Evolutionary conservation across 2,329 filamentous ascomycete species (phyloP), one percentile per base, ranked within the genome.

Genomic region (Colletotrichum neosansevieriae): DNA sequence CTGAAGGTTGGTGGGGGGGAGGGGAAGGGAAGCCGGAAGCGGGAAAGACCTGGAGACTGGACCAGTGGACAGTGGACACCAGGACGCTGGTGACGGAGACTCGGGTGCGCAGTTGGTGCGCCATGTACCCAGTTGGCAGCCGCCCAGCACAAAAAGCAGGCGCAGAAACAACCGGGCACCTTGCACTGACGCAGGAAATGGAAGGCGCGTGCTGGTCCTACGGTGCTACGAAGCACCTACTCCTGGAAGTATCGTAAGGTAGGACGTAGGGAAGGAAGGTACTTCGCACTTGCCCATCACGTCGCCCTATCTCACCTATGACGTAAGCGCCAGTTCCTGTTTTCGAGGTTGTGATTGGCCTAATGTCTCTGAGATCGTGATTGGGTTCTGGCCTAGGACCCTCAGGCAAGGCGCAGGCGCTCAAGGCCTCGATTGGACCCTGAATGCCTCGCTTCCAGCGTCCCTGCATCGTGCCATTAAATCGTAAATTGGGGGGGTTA

Each of bases 1-100:
- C 47, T 58, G 45, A 9, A 44, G 44, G 53, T 44, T 34, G 61
- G 40, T 49, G 38, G 47, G 34, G 51, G 57, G 51, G 57, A 50
- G 38, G 38, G 51, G 38, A 36, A 64, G 17, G 34, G 62, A 38
- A 38, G 36, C 36, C 36, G 36, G 36, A 38, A 11, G 13, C 36
- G 3, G 36, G 36, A 38, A 38, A 12, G 34, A 38, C 34, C 36
- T 9, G 11, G 36, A 15, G 36, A 29, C 29, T 29, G 29, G 29
- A 29, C 6, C 29, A 7, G 29, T 29, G 29, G 29, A 29, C 29
- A 29, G 6, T 29, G 29, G 29, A 29, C 29, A 29, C 29, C 29
- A 7, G 29, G 29, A 29, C 29, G 29, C 29, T 7, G 29, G 29
- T 29, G 29, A 29, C 29, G 7, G 29, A 29, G 29, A 29, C 29